Evolutionary conservation across 1,284 basidiomycete species (phyloP).

Genomic region (Ganoderma meredithae): DNA sequence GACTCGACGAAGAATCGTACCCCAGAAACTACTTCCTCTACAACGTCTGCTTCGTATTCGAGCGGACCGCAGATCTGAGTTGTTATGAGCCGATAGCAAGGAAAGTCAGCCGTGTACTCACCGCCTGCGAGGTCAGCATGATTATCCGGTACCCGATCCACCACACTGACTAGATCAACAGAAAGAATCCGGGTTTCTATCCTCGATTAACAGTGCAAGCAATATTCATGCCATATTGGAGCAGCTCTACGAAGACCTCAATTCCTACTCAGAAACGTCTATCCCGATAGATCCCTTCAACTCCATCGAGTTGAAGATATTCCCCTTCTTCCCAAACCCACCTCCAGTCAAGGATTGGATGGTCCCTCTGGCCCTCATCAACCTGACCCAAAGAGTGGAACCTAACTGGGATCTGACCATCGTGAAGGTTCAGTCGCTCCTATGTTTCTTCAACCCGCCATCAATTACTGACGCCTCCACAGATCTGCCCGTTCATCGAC

Average conservation of each 20-base stretch:
- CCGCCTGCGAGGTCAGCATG: conserved; percentile 83
- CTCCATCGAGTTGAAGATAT: conserved; percentile 93
- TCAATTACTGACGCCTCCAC: neutral
- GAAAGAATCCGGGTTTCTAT: conserved; percentile 92
- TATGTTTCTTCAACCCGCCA: neutral
- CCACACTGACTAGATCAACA: conserved; percentile 42
- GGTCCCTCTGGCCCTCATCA: conserved; percentile 91
- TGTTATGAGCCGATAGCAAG: conserved; percentile 97
- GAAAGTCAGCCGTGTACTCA: conserved; percentile 91
- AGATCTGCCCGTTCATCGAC: conserved; percentile 86
- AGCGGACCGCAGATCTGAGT: conserved; percentile 86
- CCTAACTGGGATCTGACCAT: conserved; percentile 98
- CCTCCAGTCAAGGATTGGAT: conserved; percentile 92
- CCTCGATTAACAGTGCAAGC: conserved; percentile 72
- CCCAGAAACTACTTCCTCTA: conserved; percentile 91
- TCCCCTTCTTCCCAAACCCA: conserved; percentile 97
- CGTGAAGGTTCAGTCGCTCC: conserved; percentile 64
- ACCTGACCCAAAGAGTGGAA: conserved; percentile 82
- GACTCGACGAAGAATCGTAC: conserved; percentile 72
- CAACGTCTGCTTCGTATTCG: conserved; percentile 97
- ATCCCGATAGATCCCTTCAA: conserved; percentile 91
- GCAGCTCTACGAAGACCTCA: conserved; percentile 96
- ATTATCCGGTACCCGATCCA: neutral
- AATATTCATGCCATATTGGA: conserved; percentile 90
- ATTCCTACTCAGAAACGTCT: conserved; percentile 95